A percentile compares a stretch with the other conserved stretches of the same genome.
These are phyloP conservation scores for Hypoxylon sp. DNA, from an alignment of 2,329 filamentous ascomycete genomes.

Conservation along the genomic window DNA sequence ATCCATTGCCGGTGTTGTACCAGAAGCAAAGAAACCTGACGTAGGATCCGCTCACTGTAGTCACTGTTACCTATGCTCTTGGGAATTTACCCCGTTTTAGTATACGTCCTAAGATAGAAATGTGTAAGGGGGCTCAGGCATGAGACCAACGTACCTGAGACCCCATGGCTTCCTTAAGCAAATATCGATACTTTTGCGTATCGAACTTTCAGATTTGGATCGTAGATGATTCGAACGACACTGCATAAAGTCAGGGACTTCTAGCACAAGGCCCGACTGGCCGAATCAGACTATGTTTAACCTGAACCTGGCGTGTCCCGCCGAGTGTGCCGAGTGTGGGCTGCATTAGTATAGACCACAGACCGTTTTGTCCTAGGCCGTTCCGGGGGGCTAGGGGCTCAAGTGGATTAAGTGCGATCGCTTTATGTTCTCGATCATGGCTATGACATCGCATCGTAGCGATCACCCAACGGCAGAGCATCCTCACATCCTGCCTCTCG, in stretches of 20 bases:
- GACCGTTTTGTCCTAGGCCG: conserved; percentile 19
- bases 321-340: conserved; percentile 5
- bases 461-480: conserved; percentile 39
- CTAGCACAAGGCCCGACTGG: background rate
- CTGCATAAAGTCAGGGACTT: background rate
- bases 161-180: conserved; percentile 6
- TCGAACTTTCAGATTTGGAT: conserved; percentile 27
- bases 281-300: conserved; percentile 16
- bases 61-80: background rate
- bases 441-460: conserved; percentile 23
- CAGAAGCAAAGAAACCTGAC: background rate
- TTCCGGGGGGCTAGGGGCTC: conserved; percentile 20
- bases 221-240: conserved; percentile 13
- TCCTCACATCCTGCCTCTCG: conserved; percentile 25
- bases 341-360: background rate
- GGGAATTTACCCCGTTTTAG: background rate
- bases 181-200: conserved; percentile 13
- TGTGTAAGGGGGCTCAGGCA: conserved; percentile 16
- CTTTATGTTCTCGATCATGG: conserved; percentile 39
- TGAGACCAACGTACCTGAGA: conserved; percentile 9
- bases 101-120: background rate
- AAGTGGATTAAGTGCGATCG: conserved; percentile 18
- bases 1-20: conserved; percentile 8
- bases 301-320: conserved; percentile 11
- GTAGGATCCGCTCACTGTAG: background rate